These are phyloP conservation scores for Claviceps monticola DNA, from an alignment of 2,329 filamentous ascomycete genomes.

Conservation along the genomic window DNA sequence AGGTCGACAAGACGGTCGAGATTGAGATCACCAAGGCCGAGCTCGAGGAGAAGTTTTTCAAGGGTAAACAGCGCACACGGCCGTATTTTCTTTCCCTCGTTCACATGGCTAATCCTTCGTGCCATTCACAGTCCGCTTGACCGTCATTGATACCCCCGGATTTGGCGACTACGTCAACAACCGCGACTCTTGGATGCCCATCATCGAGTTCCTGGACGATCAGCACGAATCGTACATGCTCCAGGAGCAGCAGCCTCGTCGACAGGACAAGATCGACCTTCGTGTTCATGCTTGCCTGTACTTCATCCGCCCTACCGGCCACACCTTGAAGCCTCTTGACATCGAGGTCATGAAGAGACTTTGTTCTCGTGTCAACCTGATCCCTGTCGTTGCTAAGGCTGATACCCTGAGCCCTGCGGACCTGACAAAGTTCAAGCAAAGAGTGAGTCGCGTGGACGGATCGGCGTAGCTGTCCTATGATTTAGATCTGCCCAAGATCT, in stretches of 20 bases:
- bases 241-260: constrained; percentile 97
- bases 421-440: constrained; percentile 85
- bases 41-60: constrained; percentile 99
- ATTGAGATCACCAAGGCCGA: constrained; percentile 99
- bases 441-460: constrained; percentile 42
- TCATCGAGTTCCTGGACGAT: constrained; percentile 99
- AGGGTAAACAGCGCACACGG: constrained; percentile 46
- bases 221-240: constrained; percentile 99
- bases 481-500: not conserved
- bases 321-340: constrained; percentile 95
- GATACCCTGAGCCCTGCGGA: constrained; percentile 92
- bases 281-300: constrained; percentile 97
- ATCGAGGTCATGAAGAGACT: constrained; percentile 99
- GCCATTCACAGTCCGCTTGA: constrained; percentile 63
- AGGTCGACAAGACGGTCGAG: constrained; percentile 98
- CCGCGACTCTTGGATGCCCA: constrained; percentile 98
- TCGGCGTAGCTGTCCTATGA: not conserved
- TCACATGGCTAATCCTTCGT: constrained; percentile 5
- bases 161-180: constrained; percentile 99
- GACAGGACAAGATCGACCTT: constrained; percentile 97
- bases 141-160: constrained; percentile 96
- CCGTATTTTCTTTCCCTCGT: not conserved
- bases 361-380: constrained; percentile 94
- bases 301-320: constrained; percentile 96
- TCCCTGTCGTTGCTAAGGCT: constrained; percentile 96